A percentile compares a stretch with the other conserved stretches of the same genome.
phyloP scores from a whole-genome alignment of 306 rosid species.

The Comarum palustre region DNA sequence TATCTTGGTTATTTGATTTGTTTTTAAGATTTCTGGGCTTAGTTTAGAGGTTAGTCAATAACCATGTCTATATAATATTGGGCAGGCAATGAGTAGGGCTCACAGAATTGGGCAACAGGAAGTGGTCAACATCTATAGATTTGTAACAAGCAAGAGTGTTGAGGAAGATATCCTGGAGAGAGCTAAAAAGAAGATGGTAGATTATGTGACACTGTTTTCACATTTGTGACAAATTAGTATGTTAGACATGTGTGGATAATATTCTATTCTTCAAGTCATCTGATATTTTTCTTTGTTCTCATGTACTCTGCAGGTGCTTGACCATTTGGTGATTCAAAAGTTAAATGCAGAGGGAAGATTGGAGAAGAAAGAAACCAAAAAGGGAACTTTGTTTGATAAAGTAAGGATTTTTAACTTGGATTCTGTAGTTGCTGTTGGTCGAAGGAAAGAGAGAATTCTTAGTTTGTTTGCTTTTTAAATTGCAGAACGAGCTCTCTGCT shows the following conservation, averaged over 20 bases:
- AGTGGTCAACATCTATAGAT: constrained; percentile 96
- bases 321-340: constrained; percentile 99
- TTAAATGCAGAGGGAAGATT: constrained; percentile 94
- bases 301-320: constrained; percentile 75
- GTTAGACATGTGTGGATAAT: constrained; percentile 6
- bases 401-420: constrained; percentile 48
- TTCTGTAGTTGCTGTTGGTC: background rate
- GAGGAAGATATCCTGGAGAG: constrained; percentile 99
- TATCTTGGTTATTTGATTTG: background rate
- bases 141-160: constrained; percentile 96
- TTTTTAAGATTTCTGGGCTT: constrained; percentile 4
- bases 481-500: constrained; percentile 93
- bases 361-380: constrained; percentile 96
- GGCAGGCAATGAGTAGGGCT: constrained; percentile 98
- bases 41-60: background rate
- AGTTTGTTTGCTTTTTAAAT: constrained; percentile 14
- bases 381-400: constrained; percentile 84
- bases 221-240: background rate
- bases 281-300: constrained; percentile 17
- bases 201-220: background rate
- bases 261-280: constrained; percentile 14
- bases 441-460: background rate
- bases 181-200: constrained; percentile 98
- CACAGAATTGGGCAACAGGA: constrained; percentile 99
- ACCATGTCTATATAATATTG: constrained; percentile 4